These are phyloP conservation scores for Craspedostauros australis DNA, from an alignment of 108 stramenopile species.

Conservation along the genomic window DNA sequence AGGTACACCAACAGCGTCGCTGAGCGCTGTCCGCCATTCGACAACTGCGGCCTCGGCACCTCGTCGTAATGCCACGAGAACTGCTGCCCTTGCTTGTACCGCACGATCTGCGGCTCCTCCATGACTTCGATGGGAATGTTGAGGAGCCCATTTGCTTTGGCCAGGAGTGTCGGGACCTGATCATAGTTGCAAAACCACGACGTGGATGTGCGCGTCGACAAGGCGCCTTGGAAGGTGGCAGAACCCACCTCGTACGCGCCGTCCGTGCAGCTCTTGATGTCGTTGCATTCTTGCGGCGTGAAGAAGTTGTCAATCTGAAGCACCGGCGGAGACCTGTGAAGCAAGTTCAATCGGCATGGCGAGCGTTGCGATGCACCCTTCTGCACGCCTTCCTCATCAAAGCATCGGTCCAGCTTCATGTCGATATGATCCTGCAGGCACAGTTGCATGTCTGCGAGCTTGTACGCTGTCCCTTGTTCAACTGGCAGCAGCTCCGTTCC, in stretches of 20 bases:
- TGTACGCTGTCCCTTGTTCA: conserved; percentile 8
- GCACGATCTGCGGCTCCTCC: conserved; percentile 79
- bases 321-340: conserved; percentile 70
- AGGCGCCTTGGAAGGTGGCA: conserved; percentile 50
- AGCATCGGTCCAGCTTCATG: conserved; percentile 30
- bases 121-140: conserved; percentile 40
- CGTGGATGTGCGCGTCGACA: conserved; percentile 68
- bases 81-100: conserved; percentile 63
- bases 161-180: conserved; percentile 44
- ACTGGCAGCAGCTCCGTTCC: conserved; percentile 33
- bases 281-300: conserved; percentile 44
- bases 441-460: conserved; percentile 28
- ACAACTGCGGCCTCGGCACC: conserved; percentile 36
- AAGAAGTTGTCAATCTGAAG: conserved; percentile 71
- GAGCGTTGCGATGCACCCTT: conserved; percentile 9
- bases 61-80: conserved; percentile 83
- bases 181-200: conserved; percentile 71
- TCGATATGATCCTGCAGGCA: conserved; percentile 41
- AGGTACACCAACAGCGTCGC: conserved; percentile 83
- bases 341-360: conserved; percentile 39
- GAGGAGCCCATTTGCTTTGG: conserved; percentile 50
- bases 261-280: conserved; percentile 8
- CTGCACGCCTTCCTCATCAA: conserved; percentile 53
- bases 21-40: conserved; percentile 71
- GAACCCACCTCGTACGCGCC: conserved; percentile 38